Evolutionary conservation across 148 eudicot species (phyloP), one percentile per base, ranked within the genome.

Genomic region (Spergularia marina): DNA sequence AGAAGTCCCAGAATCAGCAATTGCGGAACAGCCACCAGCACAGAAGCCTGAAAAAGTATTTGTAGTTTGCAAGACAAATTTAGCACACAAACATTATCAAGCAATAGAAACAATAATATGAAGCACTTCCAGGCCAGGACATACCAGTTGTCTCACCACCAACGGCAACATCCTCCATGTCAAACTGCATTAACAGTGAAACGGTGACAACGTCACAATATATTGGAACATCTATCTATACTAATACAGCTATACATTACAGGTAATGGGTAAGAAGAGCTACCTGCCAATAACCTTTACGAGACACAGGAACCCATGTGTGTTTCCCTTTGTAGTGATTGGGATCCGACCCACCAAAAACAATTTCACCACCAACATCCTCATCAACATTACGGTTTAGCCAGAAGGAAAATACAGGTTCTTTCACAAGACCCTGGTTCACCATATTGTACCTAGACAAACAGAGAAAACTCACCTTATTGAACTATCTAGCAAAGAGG

Each of bases 251-350:
- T 5, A 14, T 52, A 62, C 39, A 40, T 21, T 25, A 57, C 23
- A 25, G 69, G 66, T 41, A 49, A 81, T 70, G 61, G 52, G 9
- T 39, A 30, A 49, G 47, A 79, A 74, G 40, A 59, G 79, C 57
- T 73, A 89, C 98, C 98, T 93, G 98, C 98, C 98, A 93, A 71
- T 93, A 93, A 63, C 98, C 98, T 81, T 93, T 91, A 69, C 70
- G 91, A 56, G 91, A 86, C 76, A 93, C 96, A 21, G 92, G 93
- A 77, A 83, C 94, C 83, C 92, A 89, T 67, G 88, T 89, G 83
- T 93, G 98, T 47, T 88, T 75, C 5, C 96, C 98, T 83, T 82
- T 93, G 84, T 83, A 89, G 85, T 93, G 98, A 73, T 81, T 78
- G 14, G 96, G 74, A 82, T 93, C 98, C 73, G 82, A 79, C 44